These are phyloP conservation scores for Metrosideros polymorpha DNA, from an alignment of 441 rosid species.

Conservation along the genomic window DNA sequence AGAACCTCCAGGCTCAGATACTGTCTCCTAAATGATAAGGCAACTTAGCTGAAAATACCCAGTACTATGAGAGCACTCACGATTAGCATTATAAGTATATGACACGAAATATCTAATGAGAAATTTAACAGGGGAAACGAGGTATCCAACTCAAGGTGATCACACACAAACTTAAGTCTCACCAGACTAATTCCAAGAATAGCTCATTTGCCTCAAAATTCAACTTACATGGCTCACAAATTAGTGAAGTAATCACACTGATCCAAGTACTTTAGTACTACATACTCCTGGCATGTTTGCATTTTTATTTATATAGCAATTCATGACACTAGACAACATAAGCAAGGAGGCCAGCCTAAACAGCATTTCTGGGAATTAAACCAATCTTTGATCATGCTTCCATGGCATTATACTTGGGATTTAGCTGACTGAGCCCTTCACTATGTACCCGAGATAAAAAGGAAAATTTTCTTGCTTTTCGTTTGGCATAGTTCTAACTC, in stretches of 20 bases:
- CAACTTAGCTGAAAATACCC: not conserved
- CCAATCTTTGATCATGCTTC: not conserved
- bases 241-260: not conserved
- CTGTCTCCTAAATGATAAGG: not conserved
- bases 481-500: not conserved
- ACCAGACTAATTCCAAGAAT: not conserved
- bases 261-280: not conserved
- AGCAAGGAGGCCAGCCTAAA: not conserved
- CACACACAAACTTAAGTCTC: not conserved
- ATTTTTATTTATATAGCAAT: not conserved
- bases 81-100: not conserved
- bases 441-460: not conserved
- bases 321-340: not conserved
- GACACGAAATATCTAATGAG: not conserved
- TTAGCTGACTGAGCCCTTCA: not conserved
- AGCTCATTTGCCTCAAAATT: not conserved
- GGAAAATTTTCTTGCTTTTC: not conserved
- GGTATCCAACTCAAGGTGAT: not conserved
- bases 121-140: not conserved
- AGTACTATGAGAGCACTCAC: not conserved
- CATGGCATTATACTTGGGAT: not conserved
- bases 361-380: not conserved
- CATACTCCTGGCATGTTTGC: not conserved
- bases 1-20: not conserved
- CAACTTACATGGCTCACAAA: not conserved